Evolutionary conservation across 495 filamentous ascomycete species (phyloP).

Genomic region (Lasiosphaeriaceae sp.): DNA sequence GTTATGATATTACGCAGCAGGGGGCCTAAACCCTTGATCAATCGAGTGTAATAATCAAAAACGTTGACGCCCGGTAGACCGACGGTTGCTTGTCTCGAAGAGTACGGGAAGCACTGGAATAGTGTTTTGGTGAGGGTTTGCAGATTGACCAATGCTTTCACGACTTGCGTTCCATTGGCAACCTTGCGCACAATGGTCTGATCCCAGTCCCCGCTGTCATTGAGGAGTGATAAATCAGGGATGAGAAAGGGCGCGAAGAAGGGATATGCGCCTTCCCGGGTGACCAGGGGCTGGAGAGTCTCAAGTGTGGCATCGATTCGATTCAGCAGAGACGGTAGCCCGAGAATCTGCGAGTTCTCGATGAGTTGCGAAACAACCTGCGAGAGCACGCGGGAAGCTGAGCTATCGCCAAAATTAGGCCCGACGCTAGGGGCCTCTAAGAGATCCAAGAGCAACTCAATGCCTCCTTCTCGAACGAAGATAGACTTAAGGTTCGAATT

Average conservation of each 20-base stretch:
- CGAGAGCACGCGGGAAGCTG: constrained; percentile 60
- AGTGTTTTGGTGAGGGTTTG: constrained; percentile 71
- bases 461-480: constrained; percentile 74
- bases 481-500: constrained; percentile 70
- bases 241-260: constrained; percentile 61
- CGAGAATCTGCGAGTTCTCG: constrained; percentile 77
- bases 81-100: constrained; percentile 35
- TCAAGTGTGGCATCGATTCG: constrained; percentile 67
- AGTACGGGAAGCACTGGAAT: constrained; percentile 67
- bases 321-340: constrained; percentile 73
- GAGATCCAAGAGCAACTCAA: constrained; percentile 81
- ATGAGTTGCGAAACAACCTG: constrained; percentile 74
- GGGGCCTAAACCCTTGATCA: constrained; percentile 68
- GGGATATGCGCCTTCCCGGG: constrained; percentile 27
- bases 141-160: constrained; percentile 70
- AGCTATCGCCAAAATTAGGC: constrained; percentile 65
- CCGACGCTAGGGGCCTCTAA: constrained; percentile 73
- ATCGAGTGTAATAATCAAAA: constrained; percentile 67
- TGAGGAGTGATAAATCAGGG: constrained; percentile 20
- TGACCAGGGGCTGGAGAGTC: constrained; percentile 60
- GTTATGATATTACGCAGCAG: constrained; percentile 74
- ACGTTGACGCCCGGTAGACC: constrained; percentile 70
- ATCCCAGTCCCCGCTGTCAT: constrained; percentile 29
- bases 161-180: constrained; percentile 63
- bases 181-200: constrained; percentile 33